Evolutionary conservation across 1,139 yeast genomes (phyloP).

Genomic region (Diutina mesorugosa): DNA sequence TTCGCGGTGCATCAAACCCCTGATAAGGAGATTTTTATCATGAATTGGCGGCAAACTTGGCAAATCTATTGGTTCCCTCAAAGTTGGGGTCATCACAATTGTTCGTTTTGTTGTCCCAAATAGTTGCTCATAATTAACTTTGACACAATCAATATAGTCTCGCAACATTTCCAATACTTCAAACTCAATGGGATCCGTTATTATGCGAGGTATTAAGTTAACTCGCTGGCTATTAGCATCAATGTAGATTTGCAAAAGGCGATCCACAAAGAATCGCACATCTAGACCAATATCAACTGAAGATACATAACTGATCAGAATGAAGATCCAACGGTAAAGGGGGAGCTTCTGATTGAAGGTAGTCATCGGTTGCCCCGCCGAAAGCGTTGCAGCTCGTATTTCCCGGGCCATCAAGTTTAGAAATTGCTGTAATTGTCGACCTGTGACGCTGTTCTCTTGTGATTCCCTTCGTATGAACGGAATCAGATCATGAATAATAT

Average conservation of each 20-base stretch:
- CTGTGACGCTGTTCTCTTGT: neutral
- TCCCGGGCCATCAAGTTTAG: neutral
- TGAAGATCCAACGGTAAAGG: neutral
- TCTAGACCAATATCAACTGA: neutral
- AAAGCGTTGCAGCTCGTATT: neutral
- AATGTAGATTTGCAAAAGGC: neutral
- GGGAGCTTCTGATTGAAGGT: neutral
- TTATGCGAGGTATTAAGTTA: neutral
- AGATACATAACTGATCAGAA: neutral
- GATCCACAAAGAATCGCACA: neutral
- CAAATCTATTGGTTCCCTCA: conserved; percentile 11
- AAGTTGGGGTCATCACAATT: neutral
- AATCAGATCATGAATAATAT: neutral
- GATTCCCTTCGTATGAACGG: neutral
- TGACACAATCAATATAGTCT: neutral
- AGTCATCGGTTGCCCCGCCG: neutral
- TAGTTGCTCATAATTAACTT: neutral
- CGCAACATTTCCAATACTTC: neutral
- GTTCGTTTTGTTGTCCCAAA: neutral
- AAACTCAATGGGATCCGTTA: neutral
- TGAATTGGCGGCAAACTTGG: conserved; percentile 25
- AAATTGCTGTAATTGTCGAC: neutral
- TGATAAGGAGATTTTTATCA: conserved; percentile 19
- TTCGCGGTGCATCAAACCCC: conserved; percentile 29
- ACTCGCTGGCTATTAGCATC: neutral